Percentiles rank a stretch among this genome's conserved stretches.
phyloP scores from a whole-genome alignment of 441 rosid genomes.

The Adansonia rubrostipa region DNA sequence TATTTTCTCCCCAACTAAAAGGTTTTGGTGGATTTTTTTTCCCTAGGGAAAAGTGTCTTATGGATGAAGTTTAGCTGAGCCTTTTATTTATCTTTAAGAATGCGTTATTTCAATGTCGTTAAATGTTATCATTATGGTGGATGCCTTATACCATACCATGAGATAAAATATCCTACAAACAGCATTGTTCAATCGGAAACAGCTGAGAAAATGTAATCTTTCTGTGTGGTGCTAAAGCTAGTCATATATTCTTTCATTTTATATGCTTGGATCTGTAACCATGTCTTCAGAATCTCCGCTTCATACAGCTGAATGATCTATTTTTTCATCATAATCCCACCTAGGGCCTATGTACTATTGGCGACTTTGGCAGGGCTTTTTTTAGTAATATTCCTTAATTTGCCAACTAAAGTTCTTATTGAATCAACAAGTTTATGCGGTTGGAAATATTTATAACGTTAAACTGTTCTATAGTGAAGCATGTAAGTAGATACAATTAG shows the following conservation, averaged over 20 bases:
- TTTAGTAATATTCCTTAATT: background rate
- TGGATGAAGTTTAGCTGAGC: background rate
- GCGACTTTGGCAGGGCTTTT: background rate
- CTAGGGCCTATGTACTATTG: conserved; percentile 6
- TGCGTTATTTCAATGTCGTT: background rate
- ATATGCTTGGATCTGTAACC: background rate
- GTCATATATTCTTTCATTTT: conserved; percentile 5
- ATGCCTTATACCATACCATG: background rate
- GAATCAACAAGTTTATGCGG: background rate
- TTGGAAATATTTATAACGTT: background rate
- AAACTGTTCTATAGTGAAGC: background rate
- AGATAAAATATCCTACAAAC: background rate
- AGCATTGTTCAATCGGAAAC: background rate
- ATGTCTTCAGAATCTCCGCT: background rate
- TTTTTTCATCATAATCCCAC: background rate
- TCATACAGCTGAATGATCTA: background rate
- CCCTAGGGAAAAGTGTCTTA: background rate
- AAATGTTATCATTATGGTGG: background rate
- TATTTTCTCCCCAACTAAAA: background rate
- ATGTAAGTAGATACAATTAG: background rate
- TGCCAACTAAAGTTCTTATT: background rate
- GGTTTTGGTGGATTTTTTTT: background rate
- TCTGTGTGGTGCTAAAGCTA: background rate
- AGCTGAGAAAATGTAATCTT: background rate
- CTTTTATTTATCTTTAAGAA: background rate